phyloP scores from a whole-genome alignment of 768 basidiomycete species.

The Clitopilus passeckerianus region DNA sequence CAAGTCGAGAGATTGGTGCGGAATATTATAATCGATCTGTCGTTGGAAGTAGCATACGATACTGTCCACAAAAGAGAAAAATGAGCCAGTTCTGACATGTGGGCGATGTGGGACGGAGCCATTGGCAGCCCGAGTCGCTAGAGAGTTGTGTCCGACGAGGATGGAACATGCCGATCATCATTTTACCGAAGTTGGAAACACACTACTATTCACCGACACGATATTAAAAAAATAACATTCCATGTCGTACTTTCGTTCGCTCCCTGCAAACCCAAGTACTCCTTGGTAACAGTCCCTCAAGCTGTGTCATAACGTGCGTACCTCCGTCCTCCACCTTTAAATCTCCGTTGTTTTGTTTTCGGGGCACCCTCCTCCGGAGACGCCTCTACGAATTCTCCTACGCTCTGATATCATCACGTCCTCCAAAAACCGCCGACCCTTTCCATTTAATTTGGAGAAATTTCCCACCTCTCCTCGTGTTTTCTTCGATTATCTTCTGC shows the following conservation, averaged over 20 bases:
- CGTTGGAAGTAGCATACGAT: neutral
- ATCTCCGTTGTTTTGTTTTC: constrained; percentile 21
- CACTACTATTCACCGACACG: constrained; percentile 6
- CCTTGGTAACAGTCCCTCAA: constrained; percentile 48
- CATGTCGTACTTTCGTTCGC: constrained; percentile 11
- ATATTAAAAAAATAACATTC: constrained; percentile 16
- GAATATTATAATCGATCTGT: constrained; percentile 1
- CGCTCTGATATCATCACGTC: constrained; percentile 29
- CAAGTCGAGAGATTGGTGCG: neutral
- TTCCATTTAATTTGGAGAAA: constrained; percentile 22
- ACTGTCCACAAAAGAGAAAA: neutral
- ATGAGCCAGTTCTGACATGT: constrained; percentile 6
- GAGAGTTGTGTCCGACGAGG: constrained; percentile 33
- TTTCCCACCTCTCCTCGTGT: neutral
- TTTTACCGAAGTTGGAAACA: constrained; percentile 17
- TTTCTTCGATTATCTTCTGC: constrained; percentile 10
- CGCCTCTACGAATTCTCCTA: constrained; percentile 19
- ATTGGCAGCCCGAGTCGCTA: constrained; percentile 32
- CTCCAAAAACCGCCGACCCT: constrained; percentile 30
- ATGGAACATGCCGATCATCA: constrained; percentile 20
- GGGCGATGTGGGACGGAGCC: constrained; percentile 21
- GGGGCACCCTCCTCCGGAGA: constrained; percentile 27
- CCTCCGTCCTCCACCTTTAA: constrained; percentile 27
- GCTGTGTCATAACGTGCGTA: constrained; percentile 21
- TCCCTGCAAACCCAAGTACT: constrained; percentile 21